A percentile compares a stretch with the other conserved stretches of the same genome.
Evolutionary conservation across 768 basidiomycete species (phyloP).

Genomic region (Lactifluus piperatus): DNA sequence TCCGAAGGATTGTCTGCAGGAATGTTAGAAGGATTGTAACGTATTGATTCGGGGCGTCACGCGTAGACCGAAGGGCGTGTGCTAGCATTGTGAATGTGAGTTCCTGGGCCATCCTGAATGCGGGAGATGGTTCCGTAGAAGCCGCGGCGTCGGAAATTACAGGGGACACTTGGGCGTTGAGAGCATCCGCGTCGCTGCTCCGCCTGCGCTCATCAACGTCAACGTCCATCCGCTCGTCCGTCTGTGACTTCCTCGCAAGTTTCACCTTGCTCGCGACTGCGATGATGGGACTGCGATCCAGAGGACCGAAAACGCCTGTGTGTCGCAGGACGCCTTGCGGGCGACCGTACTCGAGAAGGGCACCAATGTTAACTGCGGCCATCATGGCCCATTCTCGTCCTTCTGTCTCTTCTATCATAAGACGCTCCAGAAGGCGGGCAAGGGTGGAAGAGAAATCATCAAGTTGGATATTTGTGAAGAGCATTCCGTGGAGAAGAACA

Average conservation of each 20-base stretch:
- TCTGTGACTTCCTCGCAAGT: slow-evolving; percentile 26
- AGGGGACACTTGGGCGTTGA: slow-evolving; percentile 28
- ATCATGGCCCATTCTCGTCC: slow-evolving; percentile 96
- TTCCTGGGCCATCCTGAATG: slow-evolving; percentile 68
- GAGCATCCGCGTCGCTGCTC: slow-evolving; percentile 22
- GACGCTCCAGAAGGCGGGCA: slow-evolving; percentile 78
- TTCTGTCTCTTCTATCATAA: slow-evolving; percentile 72
- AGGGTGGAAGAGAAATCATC: slow-evolving; percentile 83
- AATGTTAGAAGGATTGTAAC: slow-evolving; percentile 83
- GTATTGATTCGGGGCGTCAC: slow-evolving; percentile 76
- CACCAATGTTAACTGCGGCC: slow-evolving; percentile 75
- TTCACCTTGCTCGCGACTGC: slow-evolving; percentile 32
- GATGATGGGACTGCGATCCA: slow-evolving; percentile 26
- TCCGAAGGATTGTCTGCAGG: slow-evolving; percentile 66
- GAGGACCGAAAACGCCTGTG: slow-evolving; percentile 37
- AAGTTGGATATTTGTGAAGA: slow-evolving; percentile 91
- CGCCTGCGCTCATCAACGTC: slow-evolving; percentile 38
- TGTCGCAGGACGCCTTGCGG: slow-evolving; percentile 61
- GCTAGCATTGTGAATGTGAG: slow-evolving; percentile 74
- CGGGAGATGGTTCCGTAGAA: slow-evolving; percentile 37
- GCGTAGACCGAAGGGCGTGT: slow-evolving; percentile 56
- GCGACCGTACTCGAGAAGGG: slow-evolving; percentile 83
- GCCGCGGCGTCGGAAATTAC: slow-evolving; percentile 24
- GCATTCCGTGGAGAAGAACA: slow-evolving; percentile 90
- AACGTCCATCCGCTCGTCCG: slow-evolving; percentile 50